Conservation (phyloP, 2,329 filamentous ascomycete species). For the Cladosporium halotolerans region DNA sequence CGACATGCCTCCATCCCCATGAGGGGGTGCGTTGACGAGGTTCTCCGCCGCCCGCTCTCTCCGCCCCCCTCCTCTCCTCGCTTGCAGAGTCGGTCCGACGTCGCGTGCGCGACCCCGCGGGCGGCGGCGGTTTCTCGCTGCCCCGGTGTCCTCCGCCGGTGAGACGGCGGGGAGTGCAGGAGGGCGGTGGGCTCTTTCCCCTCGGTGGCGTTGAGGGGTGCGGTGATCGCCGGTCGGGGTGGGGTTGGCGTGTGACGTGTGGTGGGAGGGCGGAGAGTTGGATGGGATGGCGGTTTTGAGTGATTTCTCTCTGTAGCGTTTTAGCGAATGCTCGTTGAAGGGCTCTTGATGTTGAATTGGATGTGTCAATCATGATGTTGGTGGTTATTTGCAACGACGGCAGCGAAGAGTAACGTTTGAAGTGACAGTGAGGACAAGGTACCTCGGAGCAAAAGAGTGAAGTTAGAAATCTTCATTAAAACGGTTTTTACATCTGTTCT, state of each 20-base stretch:
- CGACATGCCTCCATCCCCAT: not conserved
- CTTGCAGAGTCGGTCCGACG: slow-evolving; percentile 5
- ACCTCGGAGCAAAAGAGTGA: not conserved
- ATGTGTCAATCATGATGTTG: too few species aligned
- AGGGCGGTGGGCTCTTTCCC: not conserved
- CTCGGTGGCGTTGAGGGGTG: not conserved
- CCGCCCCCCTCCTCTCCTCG: not conserved
- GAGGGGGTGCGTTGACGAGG: not conserved
- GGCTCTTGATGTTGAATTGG: too few species aligned
- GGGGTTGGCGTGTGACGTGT: too few species aligned
- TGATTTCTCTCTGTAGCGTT: too few species aligned
- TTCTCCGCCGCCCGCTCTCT: slow-evolving; percentile 1
- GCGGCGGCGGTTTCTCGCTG: not conserved
- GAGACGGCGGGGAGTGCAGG: not conserved
- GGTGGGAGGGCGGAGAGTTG: too few species aligned
- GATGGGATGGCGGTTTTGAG: too few species aligned
- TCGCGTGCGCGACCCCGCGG: slow-evolving; percentile 4
- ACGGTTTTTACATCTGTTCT: not conserved
- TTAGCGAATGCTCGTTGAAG: too few species aligned
- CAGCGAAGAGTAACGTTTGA: too few species aligned
- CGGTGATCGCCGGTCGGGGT: too few species aligned
- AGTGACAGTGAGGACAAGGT: too few species aligned
- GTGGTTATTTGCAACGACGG: too few species aligned
- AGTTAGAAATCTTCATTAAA: slow-evolving; percentile 1
- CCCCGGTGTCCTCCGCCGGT: slow-evolving; percentile 1